phyloP scores from a whole-genome alignment of 1,284 basidiomycete species.

The Naganishia cerealis region DNA sequence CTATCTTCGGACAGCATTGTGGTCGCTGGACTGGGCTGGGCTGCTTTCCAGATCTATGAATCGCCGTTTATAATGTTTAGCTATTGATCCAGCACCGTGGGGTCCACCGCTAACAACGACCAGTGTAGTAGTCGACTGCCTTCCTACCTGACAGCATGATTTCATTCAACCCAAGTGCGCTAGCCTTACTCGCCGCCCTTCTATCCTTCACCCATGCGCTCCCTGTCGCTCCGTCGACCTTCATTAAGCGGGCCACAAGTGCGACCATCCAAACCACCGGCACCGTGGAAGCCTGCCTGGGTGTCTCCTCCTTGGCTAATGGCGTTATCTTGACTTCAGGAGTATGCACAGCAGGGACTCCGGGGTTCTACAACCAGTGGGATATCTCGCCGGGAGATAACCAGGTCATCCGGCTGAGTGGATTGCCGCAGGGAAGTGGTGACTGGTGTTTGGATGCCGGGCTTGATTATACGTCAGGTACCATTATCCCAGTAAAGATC shows the following conservation, averaged over 20 bases:
- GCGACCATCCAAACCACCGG: not conserved
- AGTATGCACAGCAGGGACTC: not conserved
- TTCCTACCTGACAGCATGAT: slow-evolving; percentile 6
- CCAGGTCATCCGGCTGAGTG: slow-evolving; percentile 19
- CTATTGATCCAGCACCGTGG: not conserved
- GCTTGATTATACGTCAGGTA: slow-evolving; percentile 10
- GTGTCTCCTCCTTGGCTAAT: slow-evolving; percentile 4
- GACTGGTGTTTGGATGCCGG: slow-evolving; percentile 33
- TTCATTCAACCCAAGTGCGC: not conserved
- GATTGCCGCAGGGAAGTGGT: slow-evolving; percentile 17
- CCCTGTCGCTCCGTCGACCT: not conserved
- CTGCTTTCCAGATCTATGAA: too few relatives aligned
- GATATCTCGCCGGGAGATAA: slow-evolving; percentile 28
- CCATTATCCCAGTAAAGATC: slow-evolving; percentile 12
- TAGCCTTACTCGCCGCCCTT: not conserved
- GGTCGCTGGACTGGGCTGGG: too few relatives aligned
- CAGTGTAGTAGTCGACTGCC: not conserved
- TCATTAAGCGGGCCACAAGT: slow-evolving; percentile 1
- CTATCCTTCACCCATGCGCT: not conserved
- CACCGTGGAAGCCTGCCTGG: not conserved
- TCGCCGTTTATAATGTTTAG: not conserved
- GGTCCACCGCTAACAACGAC: not conserved
- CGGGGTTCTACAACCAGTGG: slow-evolving; percentile 26
- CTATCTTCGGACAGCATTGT: too few relatives aligned
- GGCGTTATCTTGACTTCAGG: slow-evolving; percentile 5